phyloP scores from a whole-genome alignment of 768 basidiomycete species.

The Cystofilobasidium ferigula region DNA sequence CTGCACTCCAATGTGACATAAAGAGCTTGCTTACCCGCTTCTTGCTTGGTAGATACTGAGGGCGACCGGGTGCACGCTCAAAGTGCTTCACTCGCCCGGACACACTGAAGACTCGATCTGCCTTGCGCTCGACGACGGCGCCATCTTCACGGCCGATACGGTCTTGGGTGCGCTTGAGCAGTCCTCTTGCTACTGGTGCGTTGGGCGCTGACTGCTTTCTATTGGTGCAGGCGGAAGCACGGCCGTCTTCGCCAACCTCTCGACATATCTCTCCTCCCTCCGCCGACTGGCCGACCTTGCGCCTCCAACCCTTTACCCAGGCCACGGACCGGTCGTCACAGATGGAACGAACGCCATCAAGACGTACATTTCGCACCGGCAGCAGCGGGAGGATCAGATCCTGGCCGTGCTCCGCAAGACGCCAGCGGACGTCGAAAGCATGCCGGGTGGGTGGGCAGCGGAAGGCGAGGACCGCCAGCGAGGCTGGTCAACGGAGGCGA shows the following conservation, averaged over 20 bases:
- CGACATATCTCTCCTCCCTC: constrained; percentile 42
- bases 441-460: background rate
- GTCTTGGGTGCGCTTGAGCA: constrained; percentile 53
- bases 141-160: constrained; percentile 81
- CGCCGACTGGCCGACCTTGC: constrained; percentile 31
- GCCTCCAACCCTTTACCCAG: constrained; percentile 57
- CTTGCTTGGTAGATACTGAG: constrained; percentile 46
- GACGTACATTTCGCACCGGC: constrained; percentile 67
- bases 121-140: constrained; percentile 58
- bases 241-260: constrained; percentile 74
- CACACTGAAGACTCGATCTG: constrained; percentile 80
- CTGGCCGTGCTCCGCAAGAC: constrained; percentile 35
- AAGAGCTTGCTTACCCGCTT: too few relatives aligned
- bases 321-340: constrained; percentile 68
- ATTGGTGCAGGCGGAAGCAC: constrained; percentile 46
- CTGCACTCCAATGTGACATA: too few relatives aligned
- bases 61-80: constrained; percentile 42
- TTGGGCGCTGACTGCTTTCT: background rate
- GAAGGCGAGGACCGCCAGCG: background rate
- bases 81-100: constrained; percentile 74
- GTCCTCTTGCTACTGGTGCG: background rate
- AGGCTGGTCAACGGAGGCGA: constrained; percentile 15
- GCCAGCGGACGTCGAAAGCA: background rate
- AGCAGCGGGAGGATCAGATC: constrained; percentile 70
- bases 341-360: constrained; percentile 54